Conservation (phyloP, 31 red algal genomes). For the Endocladia muricata region DNA sequence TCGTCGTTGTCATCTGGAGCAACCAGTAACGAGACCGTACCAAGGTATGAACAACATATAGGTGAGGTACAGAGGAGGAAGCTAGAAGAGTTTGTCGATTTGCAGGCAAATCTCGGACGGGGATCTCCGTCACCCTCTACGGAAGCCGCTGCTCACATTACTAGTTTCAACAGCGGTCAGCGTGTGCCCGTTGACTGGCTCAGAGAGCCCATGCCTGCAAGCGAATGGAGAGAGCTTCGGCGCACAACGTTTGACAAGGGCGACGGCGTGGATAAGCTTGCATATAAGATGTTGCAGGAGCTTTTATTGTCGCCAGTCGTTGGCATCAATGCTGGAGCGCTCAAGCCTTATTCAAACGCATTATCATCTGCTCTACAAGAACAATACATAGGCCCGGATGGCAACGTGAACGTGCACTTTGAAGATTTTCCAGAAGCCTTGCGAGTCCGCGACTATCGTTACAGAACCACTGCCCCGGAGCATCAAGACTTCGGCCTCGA, state of each 20-base stretch:
- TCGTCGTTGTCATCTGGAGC: neutral
- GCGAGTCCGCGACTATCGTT: neutral
- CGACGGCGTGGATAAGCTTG: constrained; percentile 5
- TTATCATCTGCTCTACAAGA: neutral
- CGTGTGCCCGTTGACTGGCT: neutral
- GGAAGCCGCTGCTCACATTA: neutral
- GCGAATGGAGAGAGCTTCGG: constrained; percentile 14
- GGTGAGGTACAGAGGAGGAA: neutral
- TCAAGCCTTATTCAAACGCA: constrained; percentile 6
- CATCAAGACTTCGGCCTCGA: neutral
- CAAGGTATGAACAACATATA: neutral
- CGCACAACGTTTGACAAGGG: neutral
- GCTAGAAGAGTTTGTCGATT: neutral
- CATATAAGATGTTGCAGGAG: constrained; percentile 26
- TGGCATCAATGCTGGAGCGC: neutral
- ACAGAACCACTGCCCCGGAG: neutral
- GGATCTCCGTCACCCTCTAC: neutral
- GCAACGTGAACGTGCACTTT: neutral
- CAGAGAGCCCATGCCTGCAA: neutral
- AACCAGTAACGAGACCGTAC: neutral
- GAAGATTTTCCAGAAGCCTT: constrained; percentile 9
- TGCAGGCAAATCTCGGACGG: neutral
- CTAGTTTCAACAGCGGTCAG: neutral
- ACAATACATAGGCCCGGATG: neutral
- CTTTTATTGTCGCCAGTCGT: constrained; percentile 7